These are phyloP conservation scores for Aspergillus neoniger DNA, from an alignment of 2,329 filamentous ascomycete species.

Conservation along the genomic window DNA sequence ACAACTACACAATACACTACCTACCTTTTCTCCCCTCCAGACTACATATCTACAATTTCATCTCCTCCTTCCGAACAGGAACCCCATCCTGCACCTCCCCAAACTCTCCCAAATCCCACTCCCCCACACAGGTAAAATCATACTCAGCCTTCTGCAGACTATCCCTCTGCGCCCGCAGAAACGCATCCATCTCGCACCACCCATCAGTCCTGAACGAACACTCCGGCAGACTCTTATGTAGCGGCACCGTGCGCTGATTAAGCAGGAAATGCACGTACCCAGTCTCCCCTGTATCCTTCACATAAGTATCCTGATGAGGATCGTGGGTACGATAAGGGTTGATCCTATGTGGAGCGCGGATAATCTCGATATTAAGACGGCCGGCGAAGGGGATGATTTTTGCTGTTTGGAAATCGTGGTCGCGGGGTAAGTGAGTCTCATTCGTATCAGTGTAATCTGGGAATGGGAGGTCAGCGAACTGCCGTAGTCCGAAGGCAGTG, in stretches of 20 bases:
- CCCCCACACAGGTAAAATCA: constrained; percentile 66
- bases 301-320: background rate
- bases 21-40: background rate
- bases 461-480: constrained; percentile 66
- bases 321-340: constrained; percentile 44
- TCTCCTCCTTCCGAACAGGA: background rate
- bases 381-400: constrained; percentile 72
- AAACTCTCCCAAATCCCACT: constrained; percentile 28
- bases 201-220: constrained; percentile 68
- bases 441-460: constrained; percentile 19
- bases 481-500: constrained; percentile 69
- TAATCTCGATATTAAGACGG: constrained; percentile 72
- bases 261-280: constrained; percentile 73
- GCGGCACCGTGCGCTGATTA: constrained; percentile 71
- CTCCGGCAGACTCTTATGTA: constrained; percentile 62
- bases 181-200: constrained; percentile 73
- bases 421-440: background rate
- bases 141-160: constrained; percentile 63
- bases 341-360: constrained; percentile 66
- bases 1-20: background rate
- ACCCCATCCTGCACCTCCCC: constrained; percentile 30
- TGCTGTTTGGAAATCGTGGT: constrained; percentile 65
- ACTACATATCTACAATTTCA: background rate
- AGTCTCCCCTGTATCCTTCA: constrained; percentile 47
- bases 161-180: constrained; percentile 62